A percentile compares a stretch with the other conserved stretches of the same genome.
Evolutionary conservation across 305 asterid genomes (phyloP).

Genomic region (Caryopteris hybrid): DNA sequence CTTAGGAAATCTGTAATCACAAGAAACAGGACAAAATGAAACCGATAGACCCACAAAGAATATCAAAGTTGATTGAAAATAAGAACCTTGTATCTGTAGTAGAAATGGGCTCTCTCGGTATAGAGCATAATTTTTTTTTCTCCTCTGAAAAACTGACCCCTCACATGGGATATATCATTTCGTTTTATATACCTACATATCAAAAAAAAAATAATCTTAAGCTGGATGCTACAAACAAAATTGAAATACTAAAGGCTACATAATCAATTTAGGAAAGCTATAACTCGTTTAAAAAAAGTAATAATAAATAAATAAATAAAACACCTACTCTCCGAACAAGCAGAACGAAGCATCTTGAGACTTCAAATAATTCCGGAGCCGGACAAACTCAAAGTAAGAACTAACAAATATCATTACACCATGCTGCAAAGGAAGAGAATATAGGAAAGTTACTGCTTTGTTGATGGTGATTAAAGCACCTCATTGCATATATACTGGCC

Average conservation of each 20-base stretch:
- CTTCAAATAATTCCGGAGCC: slow-evolving; percentile 72
- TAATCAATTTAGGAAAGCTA: too few relatives aligned
- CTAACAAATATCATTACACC: slow-evolving; percentile 80
- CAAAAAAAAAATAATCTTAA: slow-evolving; percentile 4
- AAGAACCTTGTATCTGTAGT: slow-evolving; percentile 90
- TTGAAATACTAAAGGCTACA: too few relatives aligned
- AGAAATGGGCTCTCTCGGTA: slow-evolving; percentile 97
- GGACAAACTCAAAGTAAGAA: slow-evolving; percentile 89
- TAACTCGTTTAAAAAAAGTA: too few relatives aligned
- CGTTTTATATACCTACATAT: slow-evolving; percentile 64
- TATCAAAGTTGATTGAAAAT: background rate
- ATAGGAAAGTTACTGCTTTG: background rate
- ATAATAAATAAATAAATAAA: too few relatives aligned
- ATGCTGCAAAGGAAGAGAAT: slow-evolving; percentile 40
- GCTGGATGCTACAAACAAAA: background rate
- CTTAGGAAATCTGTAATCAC: background rate
- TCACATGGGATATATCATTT: slow-evolving; percentile 77
- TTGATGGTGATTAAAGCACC: slow-evolving; percentile 5
- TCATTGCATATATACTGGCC: slow-evolving; percentile 1
- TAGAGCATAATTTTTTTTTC: slow-evolving; percentile 81
- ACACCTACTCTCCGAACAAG: slow-evolving; percentile 88
- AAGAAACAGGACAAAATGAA: background rate
- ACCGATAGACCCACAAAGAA: background rate
- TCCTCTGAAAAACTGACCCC: slow-evolving; percentile 81
- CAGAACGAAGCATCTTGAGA: slow-evolving; percentile 83